Percentiles rank a stretch among this genome's conserved stretches.
Conservation (phyloP, 2,329 filamentous ascomycete species). For the Diaporthe citri region DNA sequence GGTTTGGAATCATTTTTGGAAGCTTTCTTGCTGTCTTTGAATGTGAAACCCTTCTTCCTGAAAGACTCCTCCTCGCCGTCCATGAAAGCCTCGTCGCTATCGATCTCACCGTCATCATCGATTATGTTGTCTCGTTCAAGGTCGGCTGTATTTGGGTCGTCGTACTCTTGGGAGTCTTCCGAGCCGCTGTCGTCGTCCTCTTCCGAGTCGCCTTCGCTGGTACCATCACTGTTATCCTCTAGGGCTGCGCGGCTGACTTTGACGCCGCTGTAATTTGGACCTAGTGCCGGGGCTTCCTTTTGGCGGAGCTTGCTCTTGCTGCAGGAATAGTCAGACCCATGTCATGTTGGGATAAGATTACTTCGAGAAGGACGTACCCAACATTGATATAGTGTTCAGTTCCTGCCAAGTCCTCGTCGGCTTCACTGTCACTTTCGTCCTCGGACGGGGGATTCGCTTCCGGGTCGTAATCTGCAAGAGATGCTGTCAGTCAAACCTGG, state of each 20-base stretch:
- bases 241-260: slow-evolving; percentile 79
- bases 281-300: slow-evolving; percentile 76
- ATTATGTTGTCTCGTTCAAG: slow-evolving; percentile 66
- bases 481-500: background rate
- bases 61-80: slow-evolving; percentile 88
- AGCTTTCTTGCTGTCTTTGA: slow-evolving; percentile 64
- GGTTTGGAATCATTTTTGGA: slow-evolving; percentile 50
- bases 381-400: slow-evolving; percentile 90
- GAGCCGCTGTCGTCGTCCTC: slow-evolving; percentile 48
- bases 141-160: slow-evolving; percentile 68
- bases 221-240: slow-evolving; percentile 67
- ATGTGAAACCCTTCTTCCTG: slow-evolving; percentile 72
- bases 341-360: background rate
- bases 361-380: slow-evolving; percentile 60
- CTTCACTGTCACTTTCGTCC: slow-evolving; percentile 66
- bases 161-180: slow-evolving; percentile 56
- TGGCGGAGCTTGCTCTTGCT: slow-evolving; percentile 88
- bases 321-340: slow-evolving; percentile 19
- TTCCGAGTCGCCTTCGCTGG: slow-evolving; percentile 60
- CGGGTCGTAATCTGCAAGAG: slow-evolving; percentile 79
- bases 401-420: slow-evolving; percentile 68
- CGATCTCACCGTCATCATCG: slow-evolving; percentile 69
- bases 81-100: slow-evolving; percentile 79
- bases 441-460: slow-evolving; percentile 73
- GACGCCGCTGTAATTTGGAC: slow-evolving; percentile 84